These are phyloP conservation scores for Metrosideros polymorpha DNA, from an alignment of 441 rosid genomes.

Conservation along the genomic window DNA sequence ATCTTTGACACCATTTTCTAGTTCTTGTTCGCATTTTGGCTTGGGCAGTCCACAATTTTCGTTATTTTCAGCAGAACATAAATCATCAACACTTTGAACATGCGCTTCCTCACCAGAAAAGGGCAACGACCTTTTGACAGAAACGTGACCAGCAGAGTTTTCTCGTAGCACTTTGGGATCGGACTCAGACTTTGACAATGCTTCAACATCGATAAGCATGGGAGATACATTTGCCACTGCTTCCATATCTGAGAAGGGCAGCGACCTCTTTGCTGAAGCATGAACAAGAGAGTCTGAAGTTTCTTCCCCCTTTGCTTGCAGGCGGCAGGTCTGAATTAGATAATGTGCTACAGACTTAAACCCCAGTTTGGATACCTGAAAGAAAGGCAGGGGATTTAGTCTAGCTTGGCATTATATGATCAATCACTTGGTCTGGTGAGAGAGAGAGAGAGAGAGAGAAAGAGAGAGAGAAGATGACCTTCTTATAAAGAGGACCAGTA, in stretches of 20 bases:
- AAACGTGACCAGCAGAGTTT: neutral
- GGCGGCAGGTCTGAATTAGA: conserved; percentile 50
- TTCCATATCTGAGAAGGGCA: conserved; percentile 41
- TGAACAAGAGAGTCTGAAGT: conserved; percentile 19
- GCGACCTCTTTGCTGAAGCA: conserved; percentile 56
- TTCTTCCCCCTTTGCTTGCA: conserved; percentile 14
- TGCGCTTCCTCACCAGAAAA: conserved; percentile 18
- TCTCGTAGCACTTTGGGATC: conserved; percentile 2
- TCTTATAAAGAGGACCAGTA: conserved; percentile 57
- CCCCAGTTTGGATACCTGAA: conserved; percentile 57
- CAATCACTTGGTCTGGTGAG: neutral
- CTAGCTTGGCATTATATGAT: neutral
- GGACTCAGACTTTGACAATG: conserved; percentile 3
- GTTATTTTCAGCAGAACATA: conserved; percentile 2
- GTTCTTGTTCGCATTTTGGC: conserved; percentile 13
- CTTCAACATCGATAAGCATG: neutral
- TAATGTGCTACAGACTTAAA: conserved; percentile 93
- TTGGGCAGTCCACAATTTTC: conserved; percentile 4
- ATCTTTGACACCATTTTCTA: neutral
- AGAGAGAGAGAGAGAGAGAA: neutral
- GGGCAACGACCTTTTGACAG: conserved; percentile 28
- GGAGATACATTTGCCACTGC: conserved; percentile 10
- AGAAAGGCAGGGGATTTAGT: conserved; percentile 1
- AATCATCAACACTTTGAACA: conserved; percentile 4
- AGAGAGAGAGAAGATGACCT: conserved; percentile 28